phyloP scores from a whole-genome alignment of 208 protist genomes.

The Perkinsela sp. region DNA sequence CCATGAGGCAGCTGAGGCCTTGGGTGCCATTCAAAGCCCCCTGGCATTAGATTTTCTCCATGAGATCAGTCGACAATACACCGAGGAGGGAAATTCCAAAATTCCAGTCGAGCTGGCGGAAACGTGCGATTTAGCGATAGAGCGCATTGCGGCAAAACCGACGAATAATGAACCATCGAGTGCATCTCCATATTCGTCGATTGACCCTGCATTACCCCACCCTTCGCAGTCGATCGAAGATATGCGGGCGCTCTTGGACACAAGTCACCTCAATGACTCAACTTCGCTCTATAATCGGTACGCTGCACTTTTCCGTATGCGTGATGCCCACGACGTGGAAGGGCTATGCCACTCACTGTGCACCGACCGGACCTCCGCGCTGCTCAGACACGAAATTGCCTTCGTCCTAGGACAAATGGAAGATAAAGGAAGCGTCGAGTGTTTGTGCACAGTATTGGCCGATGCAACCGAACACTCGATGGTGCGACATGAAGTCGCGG shows the following conservation, averaged over 20 bases:
- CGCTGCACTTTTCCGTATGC: constrained; percentile 79
- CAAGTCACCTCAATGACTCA: constrained; percentile 12
- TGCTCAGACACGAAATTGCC: constrained; percentile 89
- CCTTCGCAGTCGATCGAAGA: constrained; percentile 15
- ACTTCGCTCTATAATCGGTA: constrained; percentile 70
- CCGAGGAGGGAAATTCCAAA: constrained; percentile 9
- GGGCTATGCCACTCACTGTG: constrained; percentile 57
- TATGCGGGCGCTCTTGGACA: constrained; percentile 21
- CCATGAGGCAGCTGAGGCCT: constrained; percentile 78
- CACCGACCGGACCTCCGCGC: constrained; percentile 31
- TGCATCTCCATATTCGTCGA: constrained; percentile 36
- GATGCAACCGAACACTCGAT: constrained; percentile 68
- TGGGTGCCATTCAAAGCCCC: constrained; percentile 36
- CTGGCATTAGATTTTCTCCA: constrained; percentile 9
- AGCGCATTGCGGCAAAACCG: constrained; percentile 25
- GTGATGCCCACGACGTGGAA: constrained; percentile 35
- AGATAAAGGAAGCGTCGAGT: constrained; percentile 19
- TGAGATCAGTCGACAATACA: constrained; percentile 17
- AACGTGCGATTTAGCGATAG: constrained; percentile 70
- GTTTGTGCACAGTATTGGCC: constrained; percentile 22
- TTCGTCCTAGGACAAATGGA: constrained; percentile 90
- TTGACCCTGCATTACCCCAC: constrained; percentile 62
- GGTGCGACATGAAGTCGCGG: constrained; percentile 87
- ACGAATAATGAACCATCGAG: constrained; percentile 13
- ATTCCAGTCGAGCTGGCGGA: constrained; percentile 35